Evolutionary conservation across 352 stramenopile genomes (phyloP).

Genomic region (Pythium pyrilobum): DNA sequence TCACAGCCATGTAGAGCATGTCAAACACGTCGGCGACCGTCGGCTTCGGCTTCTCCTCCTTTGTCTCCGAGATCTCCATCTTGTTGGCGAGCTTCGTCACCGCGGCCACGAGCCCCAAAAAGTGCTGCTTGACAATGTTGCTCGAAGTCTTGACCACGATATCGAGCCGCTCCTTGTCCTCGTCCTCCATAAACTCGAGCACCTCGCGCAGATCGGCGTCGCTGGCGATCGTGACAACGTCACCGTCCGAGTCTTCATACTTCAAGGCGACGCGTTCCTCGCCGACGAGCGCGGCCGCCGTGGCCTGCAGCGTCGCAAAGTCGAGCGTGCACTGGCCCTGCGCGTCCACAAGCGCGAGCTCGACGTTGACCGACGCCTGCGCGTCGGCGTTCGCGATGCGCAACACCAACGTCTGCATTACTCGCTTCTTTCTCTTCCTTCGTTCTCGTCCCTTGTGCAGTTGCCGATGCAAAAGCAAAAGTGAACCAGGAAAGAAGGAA

Average conservation of each 20-base stretch:
- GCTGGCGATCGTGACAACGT: slow-evolving; percentile 48
- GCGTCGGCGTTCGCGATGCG: slow-evolving; percentile 11
- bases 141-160: slow-evolving; percentile 26
- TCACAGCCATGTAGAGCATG: slow-evolving; percentile 30
- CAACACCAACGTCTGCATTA: slow-evolving; percentile 25
- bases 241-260: slow-evolving; percentile 57
- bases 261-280: slow-evolving; percentile 27
- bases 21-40: slow-evolving; percentile 37
- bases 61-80: slow-evolving; percentile 19
- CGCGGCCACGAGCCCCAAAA: slow-evolving; percentile 42
- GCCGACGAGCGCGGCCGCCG: slow-evolving; percentile 15
- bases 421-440: slow-evolving; percentile 7
- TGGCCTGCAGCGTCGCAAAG: slow-evolving; percentile 23
- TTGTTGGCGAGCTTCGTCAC: slow-evolving; percentile 41
- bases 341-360: slow-evolving; percentile 22
- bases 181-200: slow-evolving; percentile 47
- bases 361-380: slow-evolving; percentile 7
- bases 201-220: slow-evolving; percentile 50
- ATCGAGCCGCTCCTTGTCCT: slow-evolving; percentile 26
- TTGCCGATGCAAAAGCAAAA: slow-evolving; percentile 24
- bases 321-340: slow-evolving; percentile 16
- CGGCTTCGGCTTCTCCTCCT: slow-evolving; percentile 11
- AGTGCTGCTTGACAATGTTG: slow-evolving; percentile 30
- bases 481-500: slow-evolving; percentile 12
- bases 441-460: slow-evolving; percentile 7